Base-by-base conservation (phyloP, 1,139 yeast genomes). In the Yamadazyma conglobata region DNA sequence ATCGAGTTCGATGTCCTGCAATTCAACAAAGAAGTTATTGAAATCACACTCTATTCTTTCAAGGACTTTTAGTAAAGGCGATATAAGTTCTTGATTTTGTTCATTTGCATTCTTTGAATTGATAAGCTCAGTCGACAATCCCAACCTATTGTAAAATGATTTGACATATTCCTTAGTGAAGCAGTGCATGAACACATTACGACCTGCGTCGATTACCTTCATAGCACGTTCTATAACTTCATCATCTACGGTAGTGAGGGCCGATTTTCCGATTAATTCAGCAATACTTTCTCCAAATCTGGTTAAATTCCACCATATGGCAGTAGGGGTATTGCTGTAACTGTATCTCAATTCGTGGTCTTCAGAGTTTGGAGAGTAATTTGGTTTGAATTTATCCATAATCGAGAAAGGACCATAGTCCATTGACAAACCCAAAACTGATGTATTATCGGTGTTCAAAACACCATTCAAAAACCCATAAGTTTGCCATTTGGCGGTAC, bases 381-480 rank as follows among this genome's bases (percentile, higher is more conserved):
- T 57, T 6, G 94, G 89, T 48, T 87, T 80, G 52, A 81, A 91
- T 34, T 75, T 76, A 50, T 89, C 96, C 79, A 84, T 69, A 33
- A 88, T 84, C 15, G 94, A 84, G 60, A 86, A 91, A 1, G 98
- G 98, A 4, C 98, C 98, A 54, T 82, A 91, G 56, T 91, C 98
- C 58, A 91, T 76, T 0, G 95, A 77, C 10, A 89, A 63, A 0
- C 98, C 98, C 26, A 82, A 52, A 6, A 91, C 68, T 0, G 96
- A 86, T 0, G 96, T 87, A 51, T 91, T 91, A 52, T 91, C 98
- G 0, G 97, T 89, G 52, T 91, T 91, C 37, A 91, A 64, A 3
- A 91, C 98, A 5, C 98, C 98, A 49, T 91, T 91, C 47, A 89
- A 60, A 49, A 89, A 88, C 3, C 96, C 97, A 55, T 88, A 89